A percentile compares a stretch with the other conserved stretches of the same genome.
phyloP scores from a whole-genome alignment of 805 yeast species.

The Cyberlindnera americana region DNA sequence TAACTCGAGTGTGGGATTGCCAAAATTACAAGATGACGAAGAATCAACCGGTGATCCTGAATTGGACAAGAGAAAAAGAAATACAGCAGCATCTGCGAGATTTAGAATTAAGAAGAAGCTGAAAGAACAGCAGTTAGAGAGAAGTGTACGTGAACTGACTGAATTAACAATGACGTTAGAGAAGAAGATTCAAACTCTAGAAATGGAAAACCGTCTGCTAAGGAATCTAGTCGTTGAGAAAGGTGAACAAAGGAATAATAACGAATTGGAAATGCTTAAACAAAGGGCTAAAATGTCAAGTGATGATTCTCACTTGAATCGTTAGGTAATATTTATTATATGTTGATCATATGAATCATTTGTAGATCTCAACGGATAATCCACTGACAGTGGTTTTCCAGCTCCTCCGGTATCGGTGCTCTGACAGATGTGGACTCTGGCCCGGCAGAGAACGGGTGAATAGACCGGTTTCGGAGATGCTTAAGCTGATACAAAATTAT shows the following conservation, averaged over 20 bases:
- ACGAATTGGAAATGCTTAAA: constrained; percentile 49
- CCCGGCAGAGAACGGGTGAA: no score
- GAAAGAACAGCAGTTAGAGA: constrained; percentile 89
- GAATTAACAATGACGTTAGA: constrained; percentile 66
- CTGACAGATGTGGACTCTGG: no score
- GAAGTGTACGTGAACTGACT: constrained; percentile 65
- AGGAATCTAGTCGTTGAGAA: constrained; percentile 82
- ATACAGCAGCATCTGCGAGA: constrained; percentile 93
- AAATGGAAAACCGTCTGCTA: constrained; percentile 88
- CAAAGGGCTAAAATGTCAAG: constrained; percentile 37
- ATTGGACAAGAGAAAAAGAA: constrained; percentile 75
- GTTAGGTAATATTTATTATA: no score
- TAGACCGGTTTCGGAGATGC: no score
- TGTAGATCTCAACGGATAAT: no score
- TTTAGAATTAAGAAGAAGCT: constrained; percentile 89
- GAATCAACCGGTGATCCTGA: constrained; percentile 35
- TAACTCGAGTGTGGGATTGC: constrained; percentile 1
- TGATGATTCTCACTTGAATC: constrained; percentile 9
- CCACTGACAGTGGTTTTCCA: no score
- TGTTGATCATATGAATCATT: no score
- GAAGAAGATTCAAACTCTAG: constrained; percentile 72
- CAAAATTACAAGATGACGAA: constrained; percentile 11
- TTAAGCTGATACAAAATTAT: no score
- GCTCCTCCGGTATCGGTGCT: no score
- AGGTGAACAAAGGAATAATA: constrained; percentile 50